A percentile compares a stretch with the other conserved stretches of the same genome.
These are phyloP conservation scores for Blastobotrys arbuscula DNA, from an alignment of 1,139 yeast genomes.

Conservation along the genomic window DNA sequence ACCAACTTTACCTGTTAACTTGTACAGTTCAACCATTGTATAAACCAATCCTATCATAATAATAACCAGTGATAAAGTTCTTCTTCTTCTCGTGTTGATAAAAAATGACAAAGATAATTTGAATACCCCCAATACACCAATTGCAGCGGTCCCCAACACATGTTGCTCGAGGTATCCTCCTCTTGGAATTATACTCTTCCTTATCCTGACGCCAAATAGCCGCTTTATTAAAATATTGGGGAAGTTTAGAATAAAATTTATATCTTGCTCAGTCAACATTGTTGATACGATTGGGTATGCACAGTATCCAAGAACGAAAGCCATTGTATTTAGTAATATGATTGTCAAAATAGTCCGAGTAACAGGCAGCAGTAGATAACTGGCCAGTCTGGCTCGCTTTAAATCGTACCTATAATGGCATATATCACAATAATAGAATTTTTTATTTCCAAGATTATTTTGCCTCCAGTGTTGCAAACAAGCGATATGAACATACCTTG, in stretches of 20 bases:
- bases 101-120: constrained; percentile 11
- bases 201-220: constrained; percentile 1
- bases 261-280: constrained; percentile 12
- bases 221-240: constrained; percentile 11
- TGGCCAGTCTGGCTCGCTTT: constrained; percentile 11
- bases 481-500: constrained; percentile 14
- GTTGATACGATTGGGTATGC: constrained; percentile 14
- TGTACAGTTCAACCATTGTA: constrained; percentile 10
- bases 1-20: constrained; percentile 7
- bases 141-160: constrained; percentile 14
- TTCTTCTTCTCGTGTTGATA: constrained; percentile 10
- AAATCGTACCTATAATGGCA: constrained; percentile 13
- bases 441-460: constrained; percentile 1
- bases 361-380: constrained; percentile 6
- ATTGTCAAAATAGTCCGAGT: constrained; percentile 8
- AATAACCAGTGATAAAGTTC: constrained; percentile 10
- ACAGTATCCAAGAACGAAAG: constrained; percentile 13
- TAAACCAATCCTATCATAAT: constrained; percentile 11
- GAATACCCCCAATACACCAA: constrained; percentile 13
- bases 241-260: constrained; percentile 7
- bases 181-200: constrained; percentile 7
- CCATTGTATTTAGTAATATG: constrained; percentile 6
- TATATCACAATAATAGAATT: constrained; percentile 14
- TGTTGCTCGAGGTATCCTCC: constrained; percentile 13
- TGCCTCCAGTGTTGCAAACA: constrained; percentile 14